Base-by-base conservation (phyloP, 345 rosid species). In the Pelargonium nanum region DNA sequence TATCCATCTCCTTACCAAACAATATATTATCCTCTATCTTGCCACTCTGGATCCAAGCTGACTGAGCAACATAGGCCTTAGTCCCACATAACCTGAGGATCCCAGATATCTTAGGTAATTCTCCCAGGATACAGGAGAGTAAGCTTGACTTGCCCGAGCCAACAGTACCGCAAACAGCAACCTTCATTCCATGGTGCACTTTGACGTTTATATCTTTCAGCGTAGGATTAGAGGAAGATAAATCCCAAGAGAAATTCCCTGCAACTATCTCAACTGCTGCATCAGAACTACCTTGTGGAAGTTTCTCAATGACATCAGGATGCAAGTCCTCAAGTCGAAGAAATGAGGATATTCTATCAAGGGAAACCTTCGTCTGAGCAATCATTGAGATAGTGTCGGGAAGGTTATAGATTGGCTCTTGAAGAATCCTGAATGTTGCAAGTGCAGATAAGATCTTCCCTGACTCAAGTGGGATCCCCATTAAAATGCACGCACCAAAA, bases 41-140 rank as follows among this genome's bases (percentile, higher is more conserved):
- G 63, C 94, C 85, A 22, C 88, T 86, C 71, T 85, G 89, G 55
- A 91, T 91, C 98, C 98, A 91, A 58, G 98, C 83, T 53, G 94
- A 81, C 57, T 88, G 98, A 20, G 96, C 73, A 61, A 88, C 91
- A 22, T 83, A 88, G 23, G 94, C 96, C 72, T 74, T 88, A 25
- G 78, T 70, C 58, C 96, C 98, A 62, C 81, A 72, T 58, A 91
- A 64, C 70, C 74, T 81, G 24, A 82, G 54, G 13, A 76, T 67
- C 52, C 97, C 95, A 0, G 89, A 82, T 62, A 80, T 63, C 72
- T 80, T 88, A 0, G 86, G 81, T 15, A 84, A 70, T 68, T 88
- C 96, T 62, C 84, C 93, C 34, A 89, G 70, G 61, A 89, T 75
- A 61, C 81, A 81, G 24, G 93, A 82, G 48, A 89, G 84, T 28